Conservation (phyloP, 257 asterid genomes). For the Striga asiatica region DNA sequence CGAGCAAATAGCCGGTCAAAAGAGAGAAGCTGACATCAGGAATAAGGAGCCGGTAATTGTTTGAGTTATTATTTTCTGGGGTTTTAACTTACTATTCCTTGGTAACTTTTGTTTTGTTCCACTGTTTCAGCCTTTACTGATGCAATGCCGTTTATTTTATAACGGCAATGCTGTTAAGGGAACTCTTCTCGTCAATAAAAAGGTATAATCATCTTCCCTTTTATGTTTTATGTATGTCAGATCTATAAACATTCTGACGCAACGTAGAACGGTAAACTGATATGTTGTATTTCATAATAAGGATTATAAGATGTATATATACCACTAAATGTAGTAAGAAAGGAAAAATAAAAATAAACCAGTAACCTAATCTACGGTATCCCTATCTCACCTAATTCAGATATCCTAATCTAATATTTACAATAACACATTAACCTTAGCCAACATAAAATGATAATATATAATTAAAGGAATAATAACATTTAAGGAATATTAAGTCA, state of each 20-base stretch:
- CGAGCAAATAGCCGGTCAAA: constrained; percentile 17
- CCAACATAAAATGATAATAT: too few species aligned
- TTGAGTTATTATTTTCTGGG: background rate
- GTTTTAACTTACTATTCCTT: background rate
- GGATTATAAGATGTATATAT: too few species aligned
- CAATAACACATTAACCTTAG: too few species aligned
- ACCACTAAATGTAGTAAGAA: too few species aligned
- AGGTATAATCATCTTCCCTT: constrained; percentile 30
- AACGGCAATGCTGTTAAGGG: constrained; percentile 79
- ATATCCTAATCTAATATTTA: too few species aligned
- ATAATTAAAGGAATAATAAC: too few species aligned
- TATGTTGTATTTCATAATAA: too few species aligned
- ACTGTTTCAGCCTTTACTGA: constrained; percentile 59
- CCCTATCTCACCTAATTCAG: too few species aligned
- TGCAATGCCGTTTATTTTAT: constrained; percentile 75
- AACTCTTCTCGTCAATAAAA: constrained; percentile 62
- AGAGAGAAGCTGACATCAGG: constrained; percentile 23
- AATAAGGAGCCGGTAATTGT: constrained; percentile 40
- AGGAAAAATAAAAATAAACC: too few species aligned
- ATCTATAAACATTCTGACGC: constrained; percentile 1
- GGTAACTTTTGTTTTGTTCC: constrained; percentile 7
- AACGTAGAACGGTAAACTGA: too few species aligned
- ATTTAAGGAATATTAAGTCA: too few species aligned
- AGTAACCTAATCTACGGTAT: too few species aligned
- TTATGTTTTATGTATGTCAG: background rate